A percentile compares a stretch with the other conserved stretches of the same genome.
phyloP scores from a whole-genome alignment of 345 rosid species.

The Dipteronia dyeriana region DNA sequence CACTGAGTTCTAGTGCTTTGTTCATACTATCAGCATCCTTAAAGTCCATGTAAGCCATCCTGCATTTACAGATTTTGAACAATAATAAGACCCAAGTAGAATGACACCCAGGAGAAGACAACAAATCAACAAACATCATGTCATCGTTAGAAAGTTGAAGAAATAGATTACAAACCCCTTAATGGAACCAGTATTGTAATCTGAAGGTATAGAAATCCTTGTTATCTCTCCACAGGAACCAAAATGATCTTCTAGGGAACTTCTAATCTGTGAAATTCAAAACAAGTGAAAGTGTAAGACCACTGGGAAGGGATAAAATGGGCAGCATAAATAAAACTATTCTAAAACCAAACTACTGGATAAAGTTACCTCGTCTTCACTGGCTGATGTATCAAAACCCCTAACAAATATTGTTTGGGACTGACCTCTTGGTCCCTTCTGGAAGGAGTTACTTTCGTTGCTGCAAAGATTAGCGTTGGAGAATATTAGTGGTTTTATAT shows the following conservation, averaged over 20 bases:
- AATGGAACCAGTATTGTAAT: constrained; percentile 60
- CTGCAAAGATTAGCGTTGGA: constrained; percentile 34
- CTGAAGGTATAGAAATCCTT: constrained; percentile 61
- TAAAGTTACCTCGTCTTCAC: constrained; percentile 56
- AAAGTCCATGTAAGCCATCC: constrained; percentile 76
- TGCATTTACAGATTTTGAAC: constrained; percentile 30
- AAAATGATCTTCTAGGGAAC: constrained; percentile 57
- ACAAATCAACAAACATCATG: background rate
- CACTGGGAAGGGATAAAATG: background rate
- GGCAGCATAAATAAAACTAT: background rate
- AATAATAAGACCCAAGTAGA: background rate
- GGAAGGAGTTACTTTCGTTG: constrained; percentile 44
- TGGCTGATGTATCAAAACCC: constrained; percentile 58
- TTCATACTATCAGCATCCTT: constrained; percentile 36
- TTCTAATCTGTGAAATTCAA: constrained; percentile 45
- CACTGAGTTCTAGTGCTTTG: constrained; percentile 68
- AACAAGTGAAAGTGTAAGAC: background rate
- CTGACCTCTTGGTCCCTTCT: constrained; percentile 51
- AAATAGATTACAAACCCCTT: constrained; percentile 62
- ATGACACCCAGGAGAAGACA: background rate
- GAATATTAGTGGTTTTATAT: no score
- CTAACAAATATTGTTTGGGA: constrained; percentile 45
- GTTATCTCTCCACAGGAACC: constrained; percentile 69
- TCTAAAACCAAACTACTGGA: background rate
- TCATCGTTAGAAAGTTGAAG: background rate